These are phyloP conservation scores for Wickerhamiella sergipiensis DNA, from an alignment of 805 yeast species.

Conservation along the genomic window DNA sequence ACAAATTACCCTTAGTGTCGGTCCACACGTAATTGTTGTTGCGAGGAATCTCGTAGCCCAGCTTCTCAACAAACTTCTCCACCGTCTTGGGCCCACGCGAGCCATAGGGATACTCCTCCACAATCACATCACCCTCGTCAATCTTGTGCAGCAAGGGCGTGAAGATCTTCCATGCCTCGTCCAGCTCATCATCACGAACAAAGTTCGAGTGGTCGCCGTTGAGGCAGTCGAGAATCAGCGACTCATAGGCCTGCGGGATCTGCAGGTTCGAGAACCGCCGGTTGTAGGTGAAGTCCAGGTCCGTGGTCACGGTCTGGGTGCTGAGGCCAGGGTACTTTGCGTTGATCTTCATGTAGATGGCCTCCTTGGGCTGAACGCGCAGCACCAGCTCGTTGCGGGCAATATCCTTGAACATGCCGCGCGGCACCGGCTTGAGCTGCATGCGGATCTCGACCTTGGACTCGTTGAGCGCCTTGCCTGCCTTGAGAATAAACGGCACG, in stretches of 20 bases:
- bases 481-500: slow-evolving; percentile 89
- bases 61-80: slow-evolving; percentile 43
- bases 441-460: slow-evolving; percentile 90
- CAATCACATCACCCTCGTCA: slow-evolving; percentile 52
- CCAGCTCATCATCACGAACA: slow-evolving; percentile 95
- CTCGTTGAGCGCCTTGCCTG: slow-evolving; percentile 94
- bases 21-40: slow-evolving; percentile 1
- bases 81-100: slow-evolving; percentile 73
- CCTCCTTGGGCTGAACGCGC: slow-evolving; percentile 89
- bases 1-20: neutral
- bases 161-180: slow-evolving; percentile 81
- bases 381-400: slow-evolving; percentile 88
- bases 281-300: slow-evolving; percentile 77
- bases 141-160: slow-evolving; percentile 77
- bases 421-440: slow-evolving; percentile 77
- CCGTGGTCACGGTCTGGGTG: slow-evolving; percentile 70
- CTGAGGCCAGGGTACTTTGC: slow-evolving; percentile 88
- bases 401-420: slow-evolving; percentile 67
- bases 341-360: slow-evolving; percentile 85
- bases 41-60: slow-evolving; percentile 36
- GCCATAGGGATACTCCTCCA: slow-evolving; percentile 66
- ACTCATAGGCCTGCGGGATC: slow-evolving; percentile 97
- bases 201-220: slow-evolving; percentile 93
- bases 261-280: slow-evolving; percentile 73
- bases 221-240: slow-evolving; percentile 79